phyloP scores from a whole-genome alignment of 2,329 filamentous ascomycete genomes.

The Botryotinia calthae region DNA sequence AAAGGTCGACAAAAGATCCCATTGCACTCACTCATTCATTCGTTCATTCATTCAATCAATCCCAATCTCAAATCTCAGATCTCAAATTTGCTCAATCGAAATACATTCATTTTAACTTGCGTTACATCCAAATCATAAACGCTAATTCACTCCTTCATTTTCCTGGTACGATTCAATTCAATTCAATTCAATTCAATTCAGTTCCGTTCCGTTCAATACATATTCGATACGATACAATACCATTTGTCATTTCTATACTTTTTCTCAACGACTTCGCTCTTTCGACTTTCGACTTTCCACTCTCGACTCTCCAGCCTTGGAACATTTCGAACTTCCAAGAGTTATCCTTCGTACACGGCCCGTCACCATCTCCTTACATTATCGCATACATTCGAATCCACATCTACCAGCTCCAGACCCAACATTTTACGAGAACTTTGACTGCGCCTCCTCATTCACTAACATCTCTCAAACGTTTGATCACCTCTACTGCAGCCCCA shows the following conservation, averaged over 20 bases:
- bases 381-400: slow-evolving; percentile 12
- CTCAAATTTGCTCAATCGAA: background rate
- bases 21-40: background rate
- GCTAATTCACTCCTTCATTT: slow-evolving; percentile 6
- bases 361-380: slow-evolving; percentile 19
- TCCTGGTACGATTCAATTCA: background rate
- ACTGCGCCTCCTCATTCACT: slow-evolving; percentile 19
- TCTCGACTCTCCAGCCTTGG: background rate
- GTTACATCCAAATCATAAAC: slow-evolving; percentile 1
- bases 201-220: background rate
- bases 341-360: background rate
- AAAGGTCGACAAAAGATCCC: background rate
- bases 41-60: background rate
- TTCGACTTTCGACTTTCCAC: background rate
- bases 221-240: background rate
- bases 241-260: background rate
- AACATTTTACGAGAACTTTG: slow-evolving; percentile 12
- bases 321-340: background rate
- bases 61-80: background rate
- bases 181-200: background rate
- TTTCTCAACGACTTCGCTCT: background rate
- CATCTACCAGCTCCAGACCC: slow-evolving; percentile 11
- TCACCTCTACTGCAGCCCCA: slow-evolving; percentile 15
- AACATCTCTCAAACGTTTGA: slow-evolving; percentile 4
- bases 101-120: background rate